Evolutionary conservation across 441 rosid species (phyloP), one percentile per base, ranked within the genome.

Genomic region (Sinapis alba): DNA sequence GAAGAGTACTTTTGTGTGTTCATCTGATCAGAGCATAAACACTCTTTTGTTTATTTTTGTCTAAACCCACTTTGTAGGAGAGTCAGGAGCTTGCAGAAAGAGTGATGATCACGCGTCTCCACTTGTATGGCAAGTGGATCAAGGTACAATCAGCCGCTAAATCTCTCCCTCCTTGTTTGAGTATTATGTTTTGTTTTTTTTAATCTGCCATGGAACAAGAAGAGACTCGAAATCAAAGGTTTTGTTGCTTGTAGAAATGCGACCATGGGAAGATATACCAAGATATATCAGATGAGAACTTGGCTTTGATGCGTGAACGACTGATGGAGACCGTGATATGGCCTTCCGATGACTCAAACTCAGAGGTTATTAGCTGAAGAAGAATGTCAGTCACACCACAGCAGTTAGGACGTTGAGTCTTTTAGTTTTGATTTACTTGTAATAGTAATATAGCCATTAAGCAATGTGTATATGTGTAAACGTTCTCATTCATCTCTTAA

Each of bases 81-180:
- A 87, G 50, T 74, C 99, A 89, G 15, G 99, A 95, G 56, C 97
- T 95, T 45, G 98, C 97, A 2, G 98, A 92, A 77, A 86, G 98
- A 83, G 99, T 95, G 69, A 95, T 92, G 99, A 81, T 95, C 73
- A 95, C 99, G 2, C 88, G 98, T 12, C 96, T 95, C 66, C 98
- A 92, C 79, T 82, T 95, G 61, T 91, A 92, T 63, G 97, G 99
- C 34, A 89, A 92, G 73, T 92, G 99, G 99, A 75, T 86, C 53
- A 95, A 95, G 98, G 98, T 95, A 85, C n/a, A n/a, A 15, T 0
- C 8, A 6, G 1, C 8, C 5, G 3, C 2, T 56, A 12, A 56
- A 5, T 56, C 36, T 56, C 36, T 47, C 13, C 6, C 30, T 30
- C 51, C 4, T 30, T 4, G 47, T 23, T 47, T 59, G 5, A 23